Percentiles rank a stretch among this genome's conserved stretches.
phyloP scores from a whole-genome alignment of 2,329 filamentous ascomycete genomes.

The Penicillium nordicum region DNA sequence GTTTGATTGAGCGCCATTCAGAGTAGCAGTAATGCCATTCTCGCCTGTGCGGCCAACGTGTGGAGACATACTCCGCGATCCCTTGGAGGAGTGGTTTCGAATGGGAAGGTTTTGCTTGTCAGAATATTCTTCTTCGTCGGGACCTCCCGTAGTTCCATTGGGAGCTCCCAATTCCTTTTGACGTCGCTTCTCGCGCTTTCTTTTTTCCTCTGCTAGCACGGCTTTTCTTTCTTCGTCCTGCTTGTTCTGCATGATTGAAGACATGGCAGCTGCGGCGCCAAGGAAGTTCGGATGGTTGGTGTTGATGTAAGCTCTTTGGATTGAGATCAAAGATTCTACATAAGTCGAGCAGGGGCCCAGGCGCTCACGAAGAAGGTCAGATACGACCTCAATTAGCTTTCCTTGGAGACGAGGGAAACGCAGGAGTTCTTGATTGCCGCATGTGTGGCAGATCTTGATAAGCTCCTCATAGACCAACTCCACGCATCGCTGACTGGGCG shows the following conservation, averaged over 20 bases:
- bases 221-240: conserved; percentile 88
- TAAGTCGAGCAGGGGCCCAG: conserved; percentile 85
- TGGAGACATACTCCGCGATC: conserved; percentile 77
- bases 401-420: conserved; percentile 90
- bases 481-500: conserved; percentile 92
- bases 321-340: conserved; percentile 94
- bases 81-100: conserved; percentile 60
- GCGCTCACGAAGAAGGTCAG: conserved; percentile 86
- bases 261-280: conserved; percentile 94
- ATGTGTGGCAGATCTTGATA: conserved; percentile 99
- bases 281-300: conserved; percentile 99
- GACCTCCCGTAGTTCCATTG: conserved; percentile 63
- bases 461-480: conserved; percentile 98
- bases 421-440: conserved; percentile 88
- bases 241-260: conserved; percentile 88
- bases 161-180: conserved; percentile 73
- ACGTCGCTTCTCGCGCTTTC: conserved; percentile 77
- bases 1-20: conserved; percentile 63
- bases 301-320: conserved; percentile 98
- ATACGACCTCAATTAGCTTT: conserved; percentile 97
- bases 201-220: conserved; percentile 75
- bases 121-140: conserved; percentile 61
- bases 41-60: conserved; percentile 61
- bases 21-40: conserved; percentile 63
- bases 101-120: conserved; percentile 54